These are phyloP conservation scores for Carex sylvatica DNA, from an alignment of 202 grass and related monocot genomes.

Conservation along the genomic window DNA sequence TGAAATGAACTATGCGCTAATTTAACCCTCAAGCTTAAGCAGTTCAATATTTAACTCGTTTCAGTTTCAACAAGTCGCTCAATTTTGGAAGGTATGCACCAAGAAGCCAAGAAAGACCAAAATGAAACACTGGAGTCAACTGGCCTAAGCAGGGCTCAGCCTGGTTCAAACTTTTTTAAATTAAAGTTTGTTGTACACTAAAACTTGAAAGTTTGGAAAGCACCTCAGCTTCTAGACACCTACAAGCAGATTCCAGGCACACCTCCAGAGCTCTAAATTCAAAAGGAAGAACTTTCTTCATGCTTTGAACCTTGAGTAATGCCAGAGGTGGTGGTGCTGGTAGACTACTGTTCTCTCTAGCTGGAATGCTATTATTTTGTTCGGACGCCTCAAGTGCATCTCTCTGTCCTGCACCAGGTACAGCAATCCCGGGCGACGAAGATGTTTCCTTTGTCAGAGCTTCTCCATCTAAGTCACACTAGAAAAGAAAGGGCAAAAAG, in stretches of 20 bases:
- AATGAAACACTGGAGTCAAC: neutral
- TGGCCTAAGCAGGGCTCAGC: neutral
- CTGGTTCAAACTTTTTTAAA: neutral
- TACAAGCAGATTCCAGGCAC: conserved; percentile 92
- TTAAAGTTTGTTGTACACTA: neutral
- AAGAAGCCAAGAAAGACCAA: neutral
- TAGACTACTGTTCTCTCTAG: conserved; percentile 2
- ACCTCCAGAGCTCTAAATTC: conserved; percentile 94
- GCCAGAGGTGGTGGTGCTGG: conserved; percentile 35
- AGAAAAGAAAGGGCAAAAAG: conserved; percentile 6
- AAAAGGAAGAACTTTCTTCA: conserved; percentile 66
- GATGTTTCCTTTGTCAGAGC: conserved; percentile 14
- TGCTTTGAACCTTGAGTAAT: conserved; percentile 49
- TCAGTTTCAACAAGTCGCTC: neutral
- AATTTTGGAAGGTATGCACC: neutral
- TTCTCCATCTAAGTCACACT: conserved; percentile 33
- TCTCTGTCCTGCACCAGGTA: conserved; percentile 6
- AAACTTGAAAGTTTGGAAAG: neutral
- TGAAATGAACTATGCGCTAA: neutral
- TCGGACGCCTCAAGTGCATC: neutral
- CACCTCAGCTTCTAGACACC: conserved; percentile 82
- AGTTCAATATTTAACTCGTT: neutral
- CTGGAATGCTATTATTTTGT: neutral
- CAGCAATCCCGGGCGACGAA: neutral
- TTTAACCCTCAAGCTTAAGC: neutral